Conservation (phyloP, 345 rosid genomes). For the Rhodomyrtus tomentosa region DNA sequence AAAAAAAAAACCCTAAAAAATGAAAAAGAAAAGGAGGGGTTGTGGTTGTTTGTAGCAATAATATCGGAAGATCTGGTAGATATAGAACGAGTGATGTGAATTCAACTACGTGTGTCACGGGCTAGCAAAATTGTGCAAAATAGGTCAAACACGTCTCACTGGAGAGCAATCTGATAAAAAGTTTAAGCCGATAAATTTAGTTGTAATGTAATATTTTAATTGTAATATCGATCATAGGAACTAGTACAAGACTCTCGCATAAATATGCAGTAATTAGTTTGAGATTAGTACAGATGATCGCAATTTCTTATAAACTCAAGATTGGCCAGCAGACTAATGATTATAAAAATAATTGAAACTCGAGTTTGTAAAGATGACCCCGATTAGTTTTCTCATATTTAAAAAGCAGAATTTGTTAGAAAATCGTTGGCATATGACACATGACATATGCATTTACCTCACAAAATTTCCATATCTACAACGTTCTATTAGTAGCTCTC, state of each 20-base stretch:
- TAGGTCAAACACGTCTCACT: rapidly evolving
- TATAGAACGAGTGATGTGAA: neutral
- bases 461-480: neutral
- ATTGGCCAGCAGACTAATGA: neutral
- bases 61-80: neutral
- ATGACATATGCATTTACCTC: neutral
- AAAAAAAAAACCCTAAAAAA: neutral
- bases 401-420: neutral
- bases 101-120: neutral
- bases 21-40: no score
- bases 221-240: no score
- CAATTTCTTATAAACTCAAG: no score
- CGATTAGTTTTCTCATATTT: neutral
- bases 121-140: neutral
- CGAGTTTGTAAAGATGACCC: neutral
- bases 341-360: neutral
- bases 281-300: no score
- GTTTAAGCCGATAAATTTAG: no score
- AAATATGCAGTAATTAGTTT: no score
- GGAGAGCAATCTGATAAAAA: neutral
- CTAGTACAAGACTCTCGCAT: no score
- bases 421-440: neutral
- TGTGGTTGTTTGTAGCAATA: no score
- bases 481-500: neutral
- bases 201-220: no score